Base-by-base conservation (phyloP, 257 asterid genomes). In the Asclepias syriaca region DNA sequence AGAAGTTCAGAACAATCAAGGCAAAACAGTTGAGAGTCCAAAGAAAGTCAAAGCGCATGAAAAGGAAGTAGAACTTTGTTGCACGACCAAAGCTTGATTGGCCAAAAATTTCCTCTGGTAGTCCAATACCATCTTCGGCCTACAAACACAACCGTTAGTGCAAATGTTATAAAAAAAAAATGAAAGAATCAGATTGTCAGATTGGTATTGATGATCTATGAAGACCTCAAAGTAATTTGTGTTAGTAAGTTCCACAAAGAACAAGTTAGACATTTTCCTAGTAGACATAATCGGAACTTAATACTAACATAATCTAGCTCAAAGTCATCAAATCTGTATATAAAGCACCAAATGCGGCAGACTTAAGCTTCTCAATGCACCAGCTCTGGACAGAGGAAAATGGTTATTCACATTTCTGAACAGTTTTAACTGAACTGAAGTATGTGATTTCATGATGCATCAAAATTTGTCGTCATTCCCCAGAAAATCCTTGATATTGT, bases 71-170 rank as follows among this genome's bases (percentile, higher is more conserved):
- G 64, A 87, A 78, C 74, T 84, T 79, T 58, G 92, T 84, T 72
- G 92, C 85, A 83, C 70, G 75, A 65, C 77, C 97, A 68, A 88
- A 90, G 87, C 89, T 95, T 71, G 97, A 70, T 69, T 77, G 97
- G 72, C 90, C 99, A 79, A 92, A 87, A 72, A 92, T 79, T 77
- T 95, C 99, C 90, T 95, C 99, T 0, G 99, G 99, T 58, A 95
- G 84, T 72, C 99, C 99, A 73, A 86, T 73, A 56, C 99, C 99
- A 70, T 95, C 99, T 88, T 95, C 98, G 81, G 99, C 99, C 99
- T 95, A 89, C 77, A 83, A 68, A 48, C 5, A 71, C 53, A 76
- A 81, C 74, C 77, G 56, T 3, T 29, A 69, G 57, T 51, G 65
- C 34, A 66, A 9, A 68, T 49, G 54, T 73, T 68, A 49, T 43